Conservation (phyloP, 768 basidiomycete species). For the Wakefieldia striispora region DNA sequence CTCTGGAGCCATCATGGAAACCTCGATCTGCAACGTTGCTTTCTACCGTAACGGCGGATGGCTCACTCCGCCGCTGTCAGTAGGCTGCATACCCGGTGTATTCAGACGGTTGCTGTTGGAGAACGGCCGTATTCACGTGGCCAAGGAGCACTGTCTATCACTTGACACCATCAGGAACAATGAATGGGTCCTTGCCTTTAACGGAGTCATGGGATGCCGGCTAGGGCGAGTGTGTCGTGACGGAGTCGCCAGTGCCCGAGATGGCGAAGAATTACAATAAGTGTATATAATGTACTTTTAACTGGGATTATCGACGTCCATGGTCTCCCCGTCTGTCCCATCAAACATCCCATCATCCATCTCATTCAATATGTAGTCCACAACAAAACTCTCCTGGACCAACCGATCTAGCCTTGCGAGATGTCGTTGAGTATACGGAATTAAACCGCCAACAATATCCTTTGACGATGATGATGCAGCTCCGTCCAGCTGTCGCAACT, state of each 20-base stretch:
- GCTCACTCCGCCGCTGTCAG: conserved; percentile 60
- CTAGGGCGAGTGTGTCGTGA: conserved; percentile 39
- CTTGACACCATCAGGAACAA: conserved; percentile 44
- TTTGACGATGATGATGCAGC: conserved; percentile 41
- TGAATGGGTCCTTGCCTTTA: conserved; percentile 71
- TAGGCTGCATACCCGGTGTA: conserved; percentile 74
- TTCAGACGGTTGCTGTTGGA: conserved; percentile 68
- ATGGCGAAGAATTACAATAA: neutral
- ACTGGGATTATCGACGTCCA: conserved; percentile 38
- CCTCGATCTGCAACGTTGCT: conserved; percentile 71
- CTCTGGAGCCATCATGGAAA: conserved; percentile 52
- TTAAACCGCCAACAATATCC: conserved; percentile 79
- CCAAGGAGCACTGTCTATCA: conserved; percentile 40
- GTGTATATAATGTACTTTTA: conserved; percentile 17
- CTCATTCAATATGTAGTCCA: conserved; percentile 85
- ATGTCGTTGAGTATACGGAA: conserved; percentile 96
- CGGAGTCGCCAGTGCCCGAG: neutral
- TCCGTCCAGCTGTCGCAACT: conserved; percentile 29
- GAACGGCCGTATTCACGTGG: conserved; percentile 54
- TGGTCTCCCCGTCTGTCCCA: conserved; percentile 41
- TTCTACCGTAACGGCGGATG: conserved; percentile 55
- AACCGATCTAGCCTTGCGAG: conserved; percentile 79
- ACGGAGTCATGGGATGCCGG: conserved; percentile 69
- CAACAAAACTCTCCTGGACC: conserved; percentile 92
- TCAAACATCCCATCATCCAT: conserved; percentile 81